A percentile compares a stretch with the other conserved stretches of the same genome.
Conservation (phyloP, 106 monocot genomes). For the Apostasia ramifera region DNA sequence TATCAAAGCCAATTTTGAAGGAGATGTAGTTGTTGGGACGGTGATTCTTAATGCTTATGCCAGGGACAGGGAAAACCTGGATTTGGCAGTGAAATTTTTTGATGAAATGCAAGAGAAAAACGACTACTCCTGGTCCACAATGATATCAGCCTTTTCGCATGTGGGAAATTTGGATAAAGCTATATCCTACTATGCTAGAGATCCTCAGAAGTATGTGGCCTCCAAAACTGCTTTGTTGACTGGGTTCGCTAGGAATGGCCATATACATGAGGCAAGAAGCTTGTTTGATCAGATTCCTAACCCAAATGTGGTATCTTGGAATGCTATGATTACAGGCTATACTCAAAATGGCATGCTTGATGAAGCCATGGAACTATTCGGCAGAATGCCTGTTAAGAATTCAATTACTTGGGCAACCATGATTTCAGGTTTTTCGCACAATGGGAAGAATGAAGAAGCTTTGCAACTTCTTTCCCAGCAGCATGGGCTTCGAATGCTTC, state of each 20-base stretch:
- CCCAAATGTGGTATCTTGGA: slow-evolving; percentile 48
- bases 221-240: slow-evolving; percentile 44
- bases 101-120: slow-evolving; percentile 47
- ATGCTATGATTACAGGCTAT: slow-evolving; percentile 65
- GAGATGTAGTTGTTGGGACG: slow-evolving; percentile 60
- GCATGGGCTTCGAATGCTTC: slow-evolving; percentile 34
- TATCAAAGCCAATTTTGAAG: slow-evolving; percentile 45
- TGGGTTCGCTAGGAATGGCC: slow-evolving; percentile 39
- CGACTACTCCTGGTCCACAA: slow-evolving; percentile 62
- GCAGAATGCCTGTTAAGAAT: slow-evolving; percentile 42
- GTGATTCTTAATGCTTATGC: slow-evolving; percentile 53
- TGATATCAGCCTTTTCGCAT: slow-evolving; percentile 41
- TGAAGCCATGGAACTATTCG: slow-evolving; percentile 35
- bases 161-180: slow-evolving; percentile 46
- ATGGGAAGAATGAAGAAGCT: slow-evolving; percentile 42
- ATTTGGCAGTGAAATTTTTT: slow-evolving; percentile 44
- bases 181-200: slow-evolving; percentile 22
- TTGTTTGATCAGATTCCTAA: slow-evolving; percentile 44
- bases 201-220: slow-evolving; percentile 45
- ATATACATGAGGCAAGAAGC: slow-evolving; percentile 30
- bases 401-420: slow-evolving; percentile 46
- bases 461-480: slow-evolving; percentile 35
- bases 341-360: slow-evolving; percentile 47
- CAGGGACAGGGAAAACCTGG: slow-evolving; percentile 16
- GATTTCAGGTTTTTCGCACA: slow-evolving; percentile 51